These are phyloP conservation scores for Madurella fahalii DNA, from an alignment of 2,329 filamentous ascomycete genomes.

Conservation along the genomic window DNA sequence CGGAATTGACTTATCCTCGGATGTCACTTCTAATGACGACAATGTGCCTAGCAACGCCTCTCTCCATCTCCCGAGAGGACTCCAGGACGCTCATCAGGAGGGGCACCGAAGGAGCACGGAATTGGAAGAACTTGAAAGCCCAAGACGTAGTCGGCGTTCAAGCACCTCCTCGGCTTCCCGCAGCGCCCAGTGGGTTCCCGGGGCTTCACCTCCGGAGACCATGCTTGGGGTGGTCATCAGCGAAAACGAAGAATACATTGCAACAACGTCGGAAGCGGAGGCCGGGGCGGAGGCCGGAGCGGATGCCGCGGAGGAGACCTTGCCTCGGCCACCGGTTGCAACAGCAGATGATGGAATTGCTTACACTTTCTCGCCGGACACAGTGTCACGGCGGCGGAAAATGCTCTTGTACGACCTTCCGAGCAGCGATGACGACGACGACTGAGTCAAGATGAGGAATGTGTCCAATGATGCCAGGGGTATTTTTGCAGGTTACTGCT, in stretches of 20 bases:
- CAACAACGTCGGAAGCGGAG: background rate
- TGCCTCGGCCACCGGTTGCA: background rate
- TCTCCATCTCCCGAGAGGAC: background rate
- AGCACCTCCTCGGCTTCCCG: background rate
- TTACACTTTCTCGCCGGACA: background rate
- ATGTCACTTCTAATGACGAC: background rate
- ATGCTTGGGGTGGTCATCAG: conserved; percentile 1
- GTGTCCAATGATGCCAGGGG: background rate
- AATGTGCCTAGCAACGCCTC: background rate
- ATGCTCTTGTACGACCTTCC: conserved; percentile 7
- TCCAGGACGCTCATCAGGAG: background rate
- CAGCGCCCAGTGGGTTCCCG: background rate
- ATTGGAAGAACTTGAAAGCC: background rate
- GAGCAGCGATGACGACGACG: background rate
- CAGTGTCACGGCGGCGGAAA: conserved; percentile 3
- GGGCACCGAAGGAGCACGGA: background rate
- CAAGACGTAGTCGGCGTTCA: background rate
- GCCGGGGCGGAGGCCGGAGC: background rate
- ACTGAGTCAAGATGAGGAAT: background rate
- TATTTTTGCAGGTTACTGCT: background rate
- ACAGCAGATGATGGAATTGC: background rate
- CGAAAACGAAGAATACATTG: background rate
- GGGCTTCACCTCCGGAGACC: background rate
- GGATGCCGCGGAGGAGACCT: background rate
- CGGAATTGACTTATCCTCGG: conserved; percentile 5